phyloP scores from a whole-genome alignment of 2,329 filamentous ascomycete genomes.

The Aspergillus arachidicola region DNA sequence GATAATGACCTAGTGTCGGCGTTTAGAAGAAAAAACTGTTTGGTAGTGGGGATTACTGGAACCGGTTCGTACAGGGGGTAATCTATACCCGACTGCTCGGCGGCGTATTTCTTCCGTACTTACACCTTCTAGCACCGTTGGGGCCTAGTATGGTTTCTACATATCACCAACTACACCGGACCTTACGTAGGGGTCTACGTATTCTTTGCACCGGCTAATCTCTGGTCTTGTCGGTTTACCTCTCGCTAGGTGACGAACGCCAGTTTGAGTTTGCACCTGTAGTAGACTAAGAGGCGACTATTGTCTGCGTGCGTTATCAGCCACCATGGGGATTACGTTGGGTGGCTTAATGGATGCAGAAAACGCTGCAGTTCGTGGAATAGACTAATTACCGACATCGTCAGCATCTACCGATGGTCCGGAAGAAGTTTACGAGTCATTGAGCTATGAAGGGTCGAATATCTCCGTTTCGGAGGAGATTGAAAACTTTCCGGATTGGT shows the following conservation, averaged over 20 bases:
- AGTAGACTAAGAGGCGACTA: not conserved
- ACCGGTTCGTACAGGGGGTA: not conserved
- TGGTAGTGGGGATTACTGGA: not conserved
- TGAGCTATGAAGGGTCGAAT: not conserved
- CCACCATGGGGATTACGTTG: not conserved
- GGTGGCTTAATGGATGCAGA: not conserved
- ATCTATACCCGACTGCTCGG: not conserved
- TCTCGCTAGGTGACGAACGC: not conserved
- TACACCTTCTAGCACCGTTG: not conserved
- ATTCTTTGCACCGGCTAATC: not conserved
- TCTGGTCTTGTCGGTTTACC: not conserved
- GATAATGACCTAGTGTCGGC: not conserved
- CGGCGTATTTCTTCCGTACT: not conserved
- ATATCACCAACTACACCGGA: not conserved
- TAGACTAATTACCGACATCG: not conserved
- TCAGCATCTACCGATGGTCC: not conserved
- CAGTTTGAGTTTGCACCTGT: not conserved
- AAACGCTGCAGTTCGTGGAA: not conserved
- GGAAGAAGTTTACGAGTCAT: not conserved
- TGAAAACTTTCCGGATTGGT: not conserved
- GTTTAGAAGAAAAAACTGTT: not conserved
- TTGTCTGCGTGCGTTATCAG: not conserved
- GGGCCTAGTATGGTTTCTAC: not conserved
- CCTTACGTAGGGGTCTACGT: not conserved
- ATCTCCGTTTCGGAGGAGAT: not conserved